These are phyloP conservation scores for Vitis cinerea DNA, from an alignment of 164 flowering plant species.

Conservation along the genomic window DNA sequence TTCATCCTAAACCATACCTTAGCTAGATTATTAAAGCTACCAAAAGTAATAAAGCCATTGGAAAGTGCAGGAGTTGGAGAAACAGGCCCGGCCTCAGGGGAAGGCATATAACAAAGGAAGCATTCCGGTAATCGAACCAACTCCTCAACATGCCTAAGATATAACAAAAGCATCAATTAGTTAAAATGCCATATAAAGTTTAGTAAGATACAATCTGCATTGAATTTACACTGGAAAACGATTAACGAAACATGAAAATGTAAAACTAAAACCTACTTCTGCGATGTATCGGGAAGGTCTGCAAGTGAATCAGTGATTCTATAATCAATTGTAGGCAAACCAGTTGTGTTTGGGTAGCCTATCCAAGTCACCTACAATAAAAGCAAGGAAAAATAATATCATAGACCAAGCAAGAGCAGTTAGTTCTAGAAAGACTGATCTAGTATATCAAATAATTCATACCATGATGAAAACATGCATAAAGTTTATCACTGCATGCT, in stretches of 20 bases:
- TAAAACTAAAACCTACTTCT: slow-evolving; percentile 53
- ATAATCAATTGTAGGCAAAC: slow-evolving; percentile 91
- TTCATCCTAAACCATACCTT: slow-evolving; percentile 54
- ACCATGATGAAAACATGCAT: neutral
- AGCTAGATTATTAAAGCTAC: slow-evolving; percentile 96
- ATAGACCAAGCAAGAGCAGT: neutral
- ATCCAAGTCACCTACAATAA: slow-evolving; percentile 90
- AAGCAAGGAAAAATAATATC: slow-evolving; percentile 6
- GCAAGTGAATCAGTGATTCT: slow-evolving; percentile 87
- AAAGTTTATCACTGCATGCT: neutral
- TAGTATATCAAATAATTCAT: slow-evolving; percentile 2
- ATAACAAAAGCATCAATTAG: slow-evolving; percentile 5
- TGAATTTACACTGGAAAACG: neutral
- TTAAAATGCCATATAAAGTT: no score
- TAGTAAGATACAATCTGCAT: neutral
- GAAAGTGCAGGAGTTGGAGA: slow-evolving; percentile 84
- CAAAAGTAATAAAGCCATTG: slow-evolving; percentile 95
- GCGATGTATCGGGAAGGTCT: slow-evolving; percentile 76
- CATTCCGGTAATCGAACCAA: slow-evolving; percentile 80
- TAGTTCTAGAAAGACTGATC: neutral
- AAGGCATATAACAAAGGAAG: slow-evolving; percentile 94
- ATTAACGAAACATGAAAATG: neutral
- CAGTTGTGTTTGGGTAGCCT: slow-evolving; percentile 98
- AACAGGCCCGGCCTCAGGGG: slow-evolving; percentile 94
- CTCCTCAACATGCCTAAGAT: slow-evolving; percentile 92